A percentile compares a stretch with the other conserved stretches of the same genome.
These are phyloP conservation scores for Botrytis byssoidea DNA, from an alignment of 2,329 filamentous ascomycete genomes.

Conservation along the genomic window DNA sequence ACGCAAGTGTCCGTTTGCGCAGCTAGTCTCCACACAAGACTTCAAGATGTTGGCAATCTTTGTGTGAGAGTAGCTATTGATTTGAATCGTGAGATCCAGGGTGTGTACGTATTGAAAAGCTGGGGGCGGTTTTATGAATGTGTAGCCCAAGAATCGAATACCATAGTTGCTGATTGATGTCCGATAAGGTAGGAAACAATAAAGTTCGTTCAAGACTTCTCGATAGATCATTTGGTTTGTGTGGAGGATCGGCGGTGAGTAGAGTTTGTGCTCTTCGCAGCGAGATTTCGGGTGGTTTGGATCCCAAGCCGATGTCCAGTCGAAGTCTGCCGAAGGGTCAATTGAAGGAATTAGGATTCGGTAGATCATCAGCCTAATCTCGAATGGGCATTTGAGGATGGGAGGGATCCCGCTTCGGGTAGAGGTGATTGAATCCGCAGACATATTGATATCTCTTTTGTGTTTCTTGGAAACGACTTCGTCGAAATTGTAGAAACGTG, in stretches of 20 bases:
- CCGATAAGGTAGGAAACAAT: slow-evolving; percentile 20
- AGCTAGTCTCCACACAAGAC: slow-evolving; percentile 18
- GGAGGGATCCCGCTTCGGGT: slow-evolving; percentile 15
- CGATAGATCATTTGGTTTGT: slow-evolving; percentile 19
- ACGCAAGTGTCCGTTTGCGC: slow-evolving; percentile 18
- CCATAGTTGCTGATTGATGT: slow-evolving; percentile 18
- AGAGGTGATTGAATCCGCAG: not conserved
- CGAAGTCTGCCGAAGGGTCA: slow-evolving; percentile 14
- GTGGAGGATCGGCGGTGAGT: slow-evolving; percentile 20
- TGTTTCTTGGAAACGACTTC: not conserved
- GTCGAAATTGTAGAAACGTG: not conserved
- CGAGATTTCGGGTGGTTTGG: slow-evolving; percentile 16
- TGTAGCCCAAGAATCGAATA: slow-evolving; percentile 21
- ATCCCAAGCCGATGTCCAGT: slow-evolving; percentile 20
- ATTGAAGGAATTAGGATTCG: slow-evolving; percentile 19
- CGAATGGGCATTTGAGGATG: slow-evolving; percentile 17
- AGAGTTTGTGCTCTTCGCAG: slow-evolving; percentile 17
- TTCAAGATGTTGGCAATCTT: slow-evolving; percentile 20
- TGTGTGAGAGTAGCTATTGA: slow-evolving; percentile 19
- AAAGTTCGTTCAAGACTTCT: slow-evolving; percentile 21
- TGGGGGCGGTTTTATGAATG: slow-evolving; percentile 16
- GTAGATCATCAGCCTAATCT: slow-evolving; percentile 22
- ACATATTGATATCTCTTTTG: slow-evolving; percentile 9
- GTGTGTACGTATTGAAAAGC: slow-evolving; percentile 19
- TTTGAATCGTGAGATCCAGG: slow-evolving; percentile 20